Conservation (phyloP, 371 early-diverging fungal species). For the Mycotypha africana region DNA sequence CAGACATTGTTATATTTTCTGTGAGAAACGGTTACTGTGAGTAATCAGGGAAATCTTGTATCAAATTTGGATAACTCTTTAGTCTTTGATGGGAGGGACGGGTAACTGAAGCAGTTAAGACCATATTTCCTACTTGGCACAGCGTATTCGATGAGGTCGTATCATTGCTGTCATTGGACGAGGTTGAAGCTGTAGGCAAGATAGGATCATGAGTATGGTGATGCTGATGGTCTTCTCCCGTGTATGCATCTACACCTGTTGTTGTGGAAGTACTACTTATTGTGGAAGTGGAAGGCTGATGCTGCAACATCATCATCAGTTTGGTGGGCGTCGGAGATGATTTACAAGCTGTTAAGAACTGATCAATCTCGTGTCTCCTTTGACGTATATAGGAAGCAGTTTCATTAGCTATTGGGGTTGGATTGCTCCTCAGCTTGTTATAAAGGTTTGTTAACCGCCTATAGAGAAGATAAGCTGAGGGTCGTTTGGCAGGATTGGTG, state of each 20-base stretch:
- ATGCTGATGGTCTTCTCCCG: no score
- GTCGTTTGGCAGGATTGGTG: conserved; percentile 28
- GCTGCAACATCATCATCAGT: no score
- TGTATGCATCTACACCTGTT: no score
- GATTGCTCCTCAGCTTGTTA: background rate
- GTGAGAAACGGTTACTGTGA: background rate
- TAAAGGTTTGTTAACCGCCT: conserved; percentile 13
- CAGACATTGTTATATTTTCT: no score
- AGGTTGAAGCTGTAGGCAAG: conserved; percentile 1
- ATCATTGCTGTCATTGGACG: conserved; percentile 4
- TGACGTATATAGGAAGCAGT: conserved; percentile 2
- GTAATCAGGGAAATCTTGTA: conserved; percentile 17
- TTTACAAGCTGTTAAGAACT: conserved; percentile 1
- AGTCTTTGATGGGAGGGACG: conserved; percentile 29
- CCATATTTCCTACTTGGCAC: conserved; percentile 22
- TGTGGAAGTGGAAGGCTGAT: no score
- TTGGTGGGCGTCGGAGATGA: background rate
- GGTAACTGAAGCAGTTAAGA: conserved; percentile 37
- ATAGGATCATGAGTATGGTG: no score
- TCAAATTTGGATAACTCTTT: conserved; percentile 31
- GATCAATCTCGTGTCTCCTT: conserved; percentile 9
- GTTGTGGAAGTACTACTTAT: background rate
- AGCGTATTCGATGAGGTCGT: conserved; percentile 1
- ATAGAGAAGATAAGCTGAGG: conserved; percentile 32
- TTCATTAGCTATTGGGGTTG: background rate